Conservation (phyloP, 148 eudicot genomes). For the Drosera capensis region DNA sequence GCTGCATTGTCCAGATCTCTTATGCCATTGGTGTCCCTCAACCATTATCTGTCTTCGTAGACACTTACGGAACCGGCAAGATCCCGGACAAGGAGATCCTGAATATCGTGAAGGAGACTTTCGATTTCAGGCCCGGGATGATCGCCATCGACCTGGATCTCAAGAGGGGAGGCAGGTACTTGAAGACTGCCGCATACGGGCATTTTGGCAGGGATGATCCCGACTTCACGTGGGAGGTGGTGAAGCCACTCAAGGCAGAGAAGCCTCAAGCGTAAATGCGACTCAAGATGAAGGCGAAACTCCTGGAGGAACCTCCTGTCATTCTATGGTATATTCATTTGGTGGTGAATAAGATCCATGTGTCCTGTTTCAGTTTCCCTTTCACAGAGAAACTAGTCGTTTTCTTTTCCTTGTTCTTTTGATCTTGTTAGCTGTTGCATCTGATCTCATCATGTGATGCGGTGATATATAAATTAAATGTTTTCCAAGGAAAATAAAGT, state of each 20-base stretch:
- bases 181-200: slow-evolving; percentile 1
- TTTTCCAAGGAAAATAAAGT: too few relatives aligned
- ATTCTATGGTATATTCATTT: too few relatives aligned
- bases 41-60: neutral
- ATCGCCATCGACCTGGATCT: neutral
- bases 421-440: too few relatives aligned
- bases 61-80: neutral
- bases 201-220: neutral
- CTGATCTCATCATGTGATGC: too few relatives aligned
- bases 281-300: too few relatives aligned
- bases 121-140: slow-evolving; percentile 3
- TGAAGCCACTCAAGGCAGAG: neutral
- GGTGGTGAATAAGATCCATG: too few relatives aligned
- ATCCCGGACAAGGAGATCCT: slow-evolving; percentile 2
- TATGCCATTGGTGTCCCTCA: slow-evolving; percentile 1
- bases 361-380: too few relatives aligned
- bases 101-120: neutral
- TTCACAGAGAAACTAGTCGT: too few relatives aligned
- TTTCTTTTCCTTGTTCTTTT: too few relatives aligned
- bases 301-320: too few relatives aligned
- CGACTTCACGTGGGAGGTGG: slow-evolving; percentile 2
- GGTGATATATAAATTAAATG: too few relatives aligned
- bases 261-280: too few relatives aligned
- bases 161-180: neutral
- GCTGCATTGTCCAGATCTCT: neutral